Conservation (phyloP, 2,329 filamentous ascomycete genomes). For the Trichophyton verrucosum region DNA sequence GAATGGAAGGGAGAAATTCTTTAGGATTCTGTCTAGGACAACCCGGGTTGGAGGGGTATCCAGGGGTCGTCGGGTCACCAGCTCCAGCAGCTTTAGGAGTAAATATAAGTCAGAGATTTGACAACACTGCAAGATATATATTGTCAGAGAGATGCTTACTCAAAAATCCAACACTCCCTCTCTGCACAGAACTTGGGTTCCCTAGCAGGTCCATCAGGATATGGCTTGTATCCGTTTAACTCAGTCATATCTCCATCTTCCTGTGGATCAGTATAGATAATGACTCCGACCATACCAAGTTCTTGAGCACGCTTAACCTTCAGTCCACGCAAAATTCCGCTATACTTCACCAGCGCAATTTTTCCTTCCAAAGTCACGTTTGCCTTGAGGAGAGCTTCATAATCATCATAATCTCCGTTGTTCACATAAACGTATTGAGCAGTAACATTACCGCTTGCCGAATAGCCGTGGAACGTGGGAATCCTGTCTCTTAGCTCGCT, state of each 20-base stretch:
- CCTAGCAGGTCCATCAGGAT: slow-evolving; percentile 75
- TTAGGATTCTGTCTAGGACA: slow-evolving; percentile 61
- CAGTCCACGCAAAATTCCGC: slow-evolving; percentile 72
- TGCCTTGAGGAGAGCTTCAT: slow-evolving; percentile 62
- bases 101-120: slow-evolving; percentile 3
- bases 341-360: slow-evolving; percentile 78
- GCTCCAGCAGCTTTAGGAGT: slow-evolving; percentile 40
- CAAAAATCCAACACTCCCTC: slow-evolving; percentile 74
- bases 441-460: slow-evolving; percentile 82
- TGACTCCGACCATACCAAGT: slow-evolving; percentile 70
- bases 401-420: slow-evolving; percentile 78
- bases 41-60: slow-evolving; percentile 87
- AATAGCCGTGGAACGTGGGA: slow-evolving; percentile 91
- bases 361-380: slow-evolving; percentile 69
- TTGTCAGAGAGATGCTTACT: slow-evolving; percentile 41
- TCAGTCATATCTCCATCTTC: slow-evolving; percentile 76
- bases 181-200: slow-evolving; percentile 77
- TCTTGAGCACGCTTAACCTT: slow-evolving; percentile 91
- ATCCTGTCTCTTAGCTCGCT: slow-evolving; percentile 59
- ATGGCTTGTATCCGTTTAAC: slow-evolving; percentile 63
- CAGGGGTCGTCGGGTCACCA: slow-evolving; percentile 78
- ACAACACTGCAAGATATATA: slow-evolving; percentile 5
- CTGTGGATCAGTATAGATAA: slow-evolving; percentile 80
- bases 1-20: slow-evolving; percentile 64
- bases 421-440: slow-evolving; percentile 80